Conservation (phyloP, 2,329 filamentous ascomycete genomes). For the Fusarium concolor region DNA sequence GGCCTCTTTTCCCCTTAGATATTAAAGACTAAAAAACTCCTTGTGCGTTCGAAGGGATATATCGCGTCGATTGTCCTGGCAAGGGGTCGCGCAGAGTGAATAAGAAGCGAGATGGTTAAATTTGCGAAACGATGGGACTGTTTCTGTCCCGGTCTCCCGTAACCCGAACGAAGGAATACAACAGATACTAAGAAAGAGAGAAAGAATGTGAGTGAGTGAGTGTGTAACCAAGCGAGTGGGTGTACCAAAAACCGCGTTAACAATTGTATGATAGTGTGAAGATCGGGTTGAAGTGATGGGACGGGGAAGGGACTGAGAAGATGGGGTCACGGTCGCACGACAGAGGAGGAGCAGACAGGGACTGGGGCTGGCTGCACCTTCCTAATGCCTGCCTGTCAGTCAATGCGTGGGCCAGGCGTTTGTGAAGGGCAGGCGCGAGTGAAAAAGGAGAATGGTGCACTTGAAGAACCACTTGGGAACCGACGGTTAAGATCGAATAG, state of each 20-base stretch:
- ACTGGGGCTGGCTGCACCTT: conserved; percentile 36
- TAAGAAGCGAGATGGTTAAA: conserved; percentile 32
- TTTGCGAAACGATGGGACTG: conserved; percentile 19
- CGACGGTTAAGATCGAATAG: conserved; percentile 27
- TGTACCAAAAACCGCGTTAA: conserved; percentile 40
- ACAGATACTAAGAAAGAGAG: conserved; percentile 21
- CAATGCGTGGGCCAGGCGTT: conserved; percentile 36
- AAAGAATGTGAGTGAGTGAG: conserved; percentile 40
- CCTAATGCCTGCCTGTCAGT: conserved; percentile 39
- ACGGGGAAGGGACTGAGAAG: conserved; percentile 30
- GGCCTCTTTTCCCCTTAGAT: not conserved
- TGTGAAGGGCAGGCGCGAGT: conserved; percentile 25
- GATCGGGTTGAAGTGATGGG: conserved; percentile 34
- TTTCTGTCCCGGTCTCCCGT: conserved; percentile 1
- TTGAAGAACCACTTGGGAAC: conserved; percentile 6
- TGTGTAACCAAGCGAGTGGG: conserved; percentile 43
- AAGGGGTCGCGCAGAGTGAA: conserved; percentile 29
- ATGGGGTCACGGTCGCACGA: conserved; percentile 41
- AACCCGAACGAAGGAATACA: conserved; percentile 15
- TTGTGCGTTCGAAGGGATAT: conserved; percentile 20
- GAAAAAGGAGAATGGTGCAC: conserved; percentile 32
- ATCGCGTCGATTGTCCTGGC: conserved; percentile 32
- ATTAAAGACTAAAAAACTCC: not conserved
- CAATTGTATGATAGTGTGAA: conserved; percentile 37
- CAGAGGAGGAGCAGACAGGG: conserved; percentile 26